Percentiles rank a stretch among this genome's conserved stretches.
phyloP scores from a whole-genome alignment of 192 early-diverging fungal species.

The Rhizophlyctis rosea region DNA sequence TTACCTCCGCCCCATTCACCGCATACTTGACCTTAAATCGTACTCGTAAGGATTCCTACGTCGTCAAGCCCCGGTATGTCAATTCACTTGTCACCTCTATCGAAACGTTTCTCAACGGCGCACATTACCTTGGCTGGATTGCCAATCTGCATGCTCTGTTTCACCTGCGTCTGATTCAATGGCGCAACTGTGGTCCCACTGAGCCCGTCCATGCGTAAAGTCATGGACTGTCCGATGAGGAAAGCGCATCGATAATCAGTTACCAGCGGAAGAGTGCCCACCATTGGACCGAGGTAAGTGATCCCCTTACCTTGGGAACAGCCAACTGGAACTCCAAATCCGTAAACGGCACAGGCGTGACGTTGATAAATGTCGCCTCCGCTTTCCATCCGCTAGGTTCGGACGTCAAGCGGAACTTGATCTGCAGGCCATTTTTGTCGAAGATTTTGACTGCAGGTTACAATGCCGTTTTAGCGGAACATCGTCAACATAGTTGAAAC shows the following conservation, averaged over 20 bases:
- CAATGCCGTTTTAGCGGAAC: background rate
- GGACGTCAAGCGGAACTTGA: conserved; percentile 33
- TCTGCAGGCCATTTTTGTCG: conserved; percentile 58
- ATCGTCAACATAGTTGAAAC: conserved; percentile 8
- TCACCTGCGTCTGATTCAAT: conserved; percentile 44
- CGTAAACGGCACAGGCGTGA: conserved; percentile 51
- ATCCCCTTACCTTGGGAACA: conserved; percentile 51
- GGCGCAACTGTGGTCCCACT: conserved; percentile 39
- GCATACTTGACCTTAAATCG: conserved; percentile 46
- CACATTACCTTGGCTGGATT: conserved; percentile 44
- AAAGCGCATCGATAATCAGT: too few relatives aligned
- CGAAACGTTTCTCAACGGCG: background rate
- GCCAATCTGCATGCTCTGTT: conserved; percentile 37
- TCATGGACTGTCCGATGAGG: conserved; percentile 48
- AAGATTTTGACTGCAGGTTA: conserved; percentile 29
- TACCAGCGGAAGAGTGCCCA: too few relatives aligned
- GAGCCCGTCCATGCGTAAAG: conserved; percentile 41
- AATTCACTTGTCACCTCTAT: background rate
- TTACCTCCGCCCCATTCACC: conserved; percentile 56
- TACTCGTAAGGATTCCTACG: conserved; percentile 42
- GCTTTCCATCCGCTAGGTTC: conserved; percentile 28
- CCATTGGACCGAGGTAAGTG: too few relatives aligned
- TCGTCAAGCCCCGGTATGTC: too few relatives aligned
- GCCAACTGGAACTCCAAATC: conserved; percentile 48
- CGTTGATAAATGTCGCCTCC: conserved; percentile 49